phyloP scores from a whole-genome alignment of 176 grass and related monocot genomes.

The Oropetium thomaeum region DNA sequence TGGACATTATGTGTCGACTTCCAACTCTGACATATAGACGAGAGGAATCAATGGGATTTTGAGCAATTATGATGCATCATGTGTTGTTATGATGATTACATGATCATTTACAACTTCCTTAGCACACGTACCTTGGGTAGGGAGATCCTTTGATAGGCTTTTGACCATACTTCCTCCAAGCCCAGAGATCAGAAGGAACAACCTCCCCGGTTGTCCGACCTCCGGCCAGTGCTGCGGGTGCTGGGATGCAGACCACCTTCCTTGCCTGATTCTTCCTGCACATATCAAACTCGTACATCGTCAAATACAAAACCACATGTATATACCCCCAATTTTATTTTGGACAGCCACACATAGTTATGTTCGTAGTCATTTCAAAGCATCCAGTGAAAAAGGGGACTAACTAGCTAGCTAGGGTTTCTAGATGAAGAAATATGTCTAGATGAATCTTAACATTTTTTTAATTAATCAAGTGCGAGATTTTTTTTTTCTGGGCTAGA shows the following conservation, averaged over 20 bases:
- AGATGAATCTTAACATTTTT: neutral
- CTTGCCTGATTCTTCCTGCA: conserved; percentile 89
- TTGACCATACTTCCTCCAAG: conserved; percentile 99
- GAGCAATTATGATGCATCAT: conserved; percentile 30
- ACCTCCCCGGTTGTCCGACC: conserved; percentile 72
- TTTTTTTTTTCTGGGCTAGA: neutral
- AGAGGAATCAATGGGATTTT: conserved; percentile 42
- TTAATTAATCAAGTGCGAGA: neutral
- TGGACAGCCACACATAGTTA: neutral
- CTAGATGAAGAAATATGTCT: conserved; percentile 11
- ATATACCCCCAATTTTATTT: neutral
- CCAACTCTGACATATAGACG: conserved; percentile 5
- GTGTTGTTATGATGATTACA: conserved; percentile 33
- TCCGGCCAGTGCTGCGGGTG: conserved; percentile 49
- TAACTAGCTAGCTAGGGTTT: conserved; percentile 17
- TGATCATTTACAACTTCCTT: neutral
- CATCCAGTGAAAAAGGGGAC: neutral
- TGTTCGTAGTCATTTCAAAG: neutral
- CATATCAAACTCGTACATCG: conserved; percentile 28
- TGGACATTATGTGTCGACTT: conserved; percentile 26
- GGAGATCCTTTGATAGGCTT: conserved; percentile 99
- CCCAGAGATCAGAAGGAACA: conserved; percentile 96
- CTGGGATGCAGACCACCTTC: conserved; percentile 96
- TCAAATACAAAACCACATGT: conserved; percentile 3
- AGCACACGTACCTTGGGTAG: conserved; percentile 66